A percentile compares a stretch with the other conserved stretches of the same genome.
These are phyloP conservation scores for Capsella rubella DNA, from an alignment of 441 rosid species.

Conservation along the genomic window DNA sequence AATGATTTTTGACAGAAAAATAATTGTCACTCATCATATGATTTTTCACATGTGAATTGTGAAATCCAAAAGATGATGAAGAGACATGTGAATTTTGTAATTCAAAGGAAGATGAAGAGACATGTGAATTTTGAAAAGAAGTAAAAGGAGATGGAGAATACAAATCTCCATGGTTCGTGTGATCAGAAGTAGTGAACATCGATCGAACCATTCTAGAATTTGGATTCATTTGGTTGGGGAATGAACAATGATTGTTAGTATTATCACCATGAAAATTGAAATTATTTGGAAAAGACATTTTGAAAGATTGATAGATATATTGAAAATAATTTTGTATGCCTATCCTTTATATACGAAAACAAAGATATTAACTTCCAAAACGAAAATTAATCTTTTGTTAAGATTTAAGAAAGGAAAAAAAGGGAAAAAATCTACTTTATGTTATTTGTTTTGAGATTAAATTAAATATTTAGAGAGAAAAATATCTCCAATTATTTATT, in stretches of 20 bases:
- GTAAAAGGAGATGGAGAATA: neutral
- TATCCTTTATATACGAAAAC: too few species aligned
- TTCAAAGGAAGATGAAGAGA: neutral
- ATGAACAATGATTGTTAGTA: neutral
- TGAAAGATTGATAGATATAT: neutral
- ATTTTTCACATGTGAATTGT: neutral
- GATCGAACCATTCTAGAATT: neutral
- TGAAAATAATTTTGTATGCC: too few species aligned
- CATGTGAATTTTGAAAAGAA: neutral
- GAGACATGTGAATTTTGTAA: neutral
- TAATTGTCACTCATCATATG: neutral
- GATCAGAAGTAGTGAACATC: neutral
- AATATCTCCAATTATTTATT: neutral
- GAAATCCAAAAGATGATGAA: neutral
- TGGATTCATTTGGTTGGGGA: neutral
- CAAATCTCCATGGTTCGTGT: neutral
- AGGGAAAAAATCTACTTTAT: conserved; percentile 20
- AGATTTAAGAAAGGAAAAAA: neutral
- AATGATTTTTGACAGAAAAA: conserved; percentile 16
- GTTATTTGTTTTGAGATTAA: neutral
- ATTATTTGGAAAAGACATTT: neutral
- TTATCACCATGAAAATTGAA: neutral
- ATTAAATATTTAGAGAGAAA: neutral
- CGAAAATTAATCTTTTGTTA: neutral
- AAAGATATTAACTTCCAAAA: neutral